A percentile compares a stretch with the other conserved stretches of the same genome.
Conservation (phyloP, 176 grass and related monocot genomes). For the Lolium multiflorum region DNA sequence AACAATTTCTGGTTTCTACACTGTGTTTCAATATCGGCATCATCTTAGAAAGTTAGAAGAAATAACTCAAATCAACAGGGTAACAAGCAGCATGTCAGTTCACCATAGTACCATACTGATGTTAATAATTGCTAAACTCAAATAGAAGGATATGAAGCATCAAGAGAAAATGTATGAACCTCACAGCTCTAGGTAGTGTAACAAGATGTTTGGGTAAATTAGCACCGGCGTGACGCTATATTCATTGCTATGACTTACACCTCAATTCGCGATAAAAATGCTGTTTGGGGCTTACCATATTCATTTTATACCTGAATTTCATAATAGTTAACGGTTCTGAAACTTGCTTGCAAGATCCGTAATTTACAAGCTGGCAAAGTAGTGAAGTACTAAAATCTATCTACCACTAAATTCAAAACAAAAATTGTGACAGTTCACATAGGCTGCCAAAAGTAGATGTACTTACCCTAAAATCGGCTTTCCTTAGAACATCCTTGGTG, state of each 20-base stretch:
- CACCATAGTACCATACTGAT: background rate
- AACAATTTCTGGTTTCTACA: constrained; percentile 12
- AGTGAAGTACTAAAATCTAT: background rate
- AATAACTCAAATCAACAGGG: constrained; percentile 3
- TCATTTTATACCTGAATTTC: constrained; percentile 13
- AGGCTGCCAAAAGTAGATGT: constrained; percentile 17
- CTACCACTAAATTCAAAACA: constrained; percentile 1
- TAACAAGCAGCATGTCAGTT: background rate
- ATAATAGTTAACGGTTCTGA: background rate
- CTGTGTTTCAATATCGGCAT: background rate
- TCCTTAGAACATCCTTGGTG: constrained; percentile 77
- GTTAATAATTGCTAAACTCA: constrained; percentile 24
- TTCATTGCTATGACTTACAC: background rate
- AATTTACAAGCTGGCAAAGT: constrained; percentile 17
- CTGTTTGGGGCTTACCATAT: background rate
- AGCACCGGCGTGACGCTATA: background rate
- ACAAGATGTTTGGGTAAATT: constrained; percentile 18
- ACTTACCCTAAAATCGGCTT: constrained; percentile 95
- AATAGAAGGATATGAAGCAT: background rate
- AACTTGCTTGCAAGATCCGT: background rate
- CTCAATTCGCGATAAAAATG: background rate
- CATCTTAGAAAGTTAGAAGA: background rate
- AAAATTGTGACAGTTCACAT: constrained; percentile 17
- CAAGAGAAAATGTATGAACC: constrained; percentile 17
- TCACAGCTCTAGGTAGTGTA: background rate